Evolutionary conservation across 352 stramenopile genomes (phyloP).

Genomic region (Phytophthora hibernalis): DNA sequence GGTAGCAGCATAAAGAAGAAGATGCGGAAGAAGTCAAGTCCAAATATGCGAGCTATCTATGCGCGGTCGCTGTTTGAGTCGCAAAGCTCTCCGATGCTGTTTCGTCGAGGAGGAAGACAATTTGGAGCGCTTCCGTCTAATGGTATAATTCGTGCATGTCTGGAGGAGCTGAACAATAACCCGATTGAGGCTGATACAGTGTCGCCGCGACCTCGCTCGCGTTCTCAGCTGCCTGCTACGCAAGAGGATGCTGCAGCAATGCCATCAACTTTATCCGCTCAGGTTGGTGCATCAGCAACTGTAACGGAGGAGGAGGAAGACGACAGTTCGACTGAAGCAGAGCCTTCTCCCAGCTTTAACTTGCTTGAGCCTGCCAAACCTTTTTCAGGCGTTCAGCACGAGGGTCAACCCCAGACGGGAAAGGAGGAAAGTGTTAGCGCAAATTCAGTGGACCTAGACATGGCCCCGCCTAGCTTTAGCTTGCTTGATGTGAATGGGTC

Average conservation of each 20-base stretch:
- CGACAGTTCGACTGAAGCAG: slow-evolving; percentile 21
- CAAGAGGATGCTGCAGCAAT: background rate
- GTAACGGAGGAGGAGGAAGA: slow-evolving; percentile 26
- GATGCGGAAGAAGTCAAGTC: slow-evolving; percentile 43
- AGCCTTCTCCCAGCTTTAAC: slow-evolving; percentile 39
- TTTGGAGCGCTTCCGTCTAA: slow-evolving; percentile 52
- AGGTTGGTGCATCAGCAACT: slow-evolving; percentile 14
- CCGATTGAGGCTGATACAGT: slow-evolving; percentile 11
- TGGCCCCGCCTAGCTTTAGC: slow-evolving; percentile 29
- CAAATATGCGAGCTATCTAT: slow-evolving; percentile 84
- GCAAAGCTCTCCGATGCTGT: slow-evolving; percentile 40
- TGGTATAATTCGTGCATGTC: slow-evolving; percentile 70
- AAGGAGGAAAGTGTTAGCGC: slow-evolving; percentile 1
- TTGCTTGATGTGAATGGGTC: slow-evolving; percentile 18
- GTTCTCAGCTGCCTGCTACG: slow-evolving; percentile 3
- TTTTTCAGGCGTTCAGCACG: slow-evolving; percentile 13
- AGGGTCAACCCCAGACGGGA: background rate
- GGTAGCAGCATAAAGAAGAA: slow-evolving; percentile 29
- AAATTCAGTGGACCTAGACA: slow-evolving; percentile 4
- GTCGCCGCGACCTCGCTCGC: slow-evolving; percentile 18
- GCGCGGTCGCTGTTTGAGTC: slow-evolving; percentile 73
- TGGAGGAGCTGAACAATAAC: slow-evolving; percentile 53
- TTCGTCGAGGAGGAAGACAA: slow-evolving; percentile 45
- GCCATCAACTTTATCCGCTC: slow-evolving; percentile 10
- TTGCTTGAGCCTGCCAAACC: slow-evolving; percentile 23